Conservation (phyloP, 2,329 filamentous ascomycete genomes). For the Cladophialophora exuberans region DNA sequence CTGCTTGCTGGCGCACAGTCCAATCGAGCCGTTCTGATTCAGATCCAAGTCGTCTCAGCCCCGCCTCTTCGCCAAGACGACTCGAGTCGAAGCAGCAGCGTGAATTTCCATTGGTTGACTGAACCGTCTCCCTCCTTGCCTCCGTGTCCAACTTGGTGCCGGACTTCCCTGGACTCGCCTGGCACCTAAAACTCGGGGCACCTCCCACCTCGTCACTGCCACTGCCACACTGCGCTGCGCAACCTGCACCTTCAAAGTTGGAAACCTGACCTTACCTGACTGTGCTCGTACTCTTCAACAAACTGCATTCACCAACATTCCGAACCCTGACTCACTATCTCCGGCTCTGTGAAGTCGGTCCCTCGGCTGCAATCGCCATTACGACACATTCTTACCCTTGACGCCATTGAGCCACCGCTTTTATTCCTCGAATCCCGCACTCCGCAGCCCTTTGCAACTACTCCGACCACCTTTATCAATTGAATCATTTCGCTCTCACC, state of each 20-base stretch:
- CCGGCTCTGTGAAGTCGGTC: too few species aligned
- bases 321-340: too few species aligned
- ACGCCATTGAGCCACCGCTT: not conserved
- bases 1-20: conserved; percentile 12
- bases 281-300: conserved; percentile 10
- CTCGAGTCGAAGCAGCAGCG: conserved; percentile 5
- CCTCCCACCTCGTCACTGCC: conserved; percentile 2
- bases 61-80: conserved; percentile 8
- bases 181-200: conserved; percentile 8
- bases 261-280: conserved; percentile 11
- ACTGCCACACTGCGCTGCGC: conserved; percentile 11
- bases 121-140: conserved; percentile 2
- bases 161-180: conserved; percentile 1
- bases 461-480: not conserved
- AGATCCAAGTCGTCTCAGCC: conserved; percentile 3
- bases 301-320: conserved; percentile 9
- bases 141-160: not conserved
- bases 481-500: not conserved
- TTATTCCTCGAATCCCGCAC: not conserved
- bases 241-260: too few species aligned
- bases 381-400: conserved; percentile 8
- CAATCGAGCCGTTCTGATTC: conserved; percentile 9
- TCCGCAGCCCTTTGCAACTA: not conserved
- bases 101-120: conserved; percentile 8
- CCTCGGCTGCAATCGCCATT: too few species aligned